Evolutionary conservation across 305 asterid species (phyloP).

Genomic region (Fraxinus latifolia): DNA sequence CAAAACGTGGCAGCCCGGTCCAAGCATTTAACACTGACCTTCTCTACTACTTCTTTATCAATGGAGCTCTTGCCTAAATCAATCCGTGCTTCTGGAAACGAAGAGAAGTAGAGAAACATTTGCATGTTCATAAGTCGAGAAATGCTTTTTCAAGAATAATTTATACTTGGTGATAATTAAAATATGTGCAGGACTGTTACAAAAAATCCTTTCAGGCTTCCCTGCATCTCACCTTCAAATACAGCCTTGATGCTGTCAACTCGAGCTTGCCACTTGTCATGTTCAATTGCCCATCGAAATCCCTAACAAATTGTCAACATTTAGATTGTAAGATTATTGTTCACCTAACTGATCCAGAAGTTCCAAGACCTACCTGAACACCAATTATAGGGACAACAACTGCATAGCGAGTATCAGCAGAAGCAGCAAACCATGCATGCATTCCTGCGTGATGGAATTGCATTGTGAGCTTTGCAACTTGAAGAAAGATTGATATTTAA

Average conservation of each 20-base stretch:
- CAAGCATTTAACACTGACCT: slow-evolving; percentile 41
- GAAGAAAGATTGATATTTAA: slow-evolving; percentile 13
- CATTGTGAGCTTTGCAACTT: slow-evolving; percentile 16
- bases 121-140: background rate
- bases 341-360: background rate
- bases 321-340: slow-evolving; percentile 16
- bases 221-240: slow-evolving; percentile 59
- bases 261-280: slow-evolving; percentile 83
- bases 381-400: slow-evolving; percentile 88
- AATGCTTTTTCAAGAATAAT: slow-evolving; percentile 9
- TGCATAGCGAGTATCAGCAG: slow-evolving; percentile 72
- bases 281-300: slow-evolving; percentile 85
- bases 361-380: slow-evolving; percentile 61
- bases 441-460: slow-evolving; percentile 54
- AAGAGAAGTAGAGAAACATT: slow-evolving; percentile 17
- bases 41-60: slow-evolving; percentile 76
- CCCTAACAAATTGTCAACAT: slow-evolving; percentile 43
- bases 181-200: background rate
- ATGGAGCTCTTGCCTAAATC: slow-evolving; percentile 62
- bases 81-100: slow-evolving; percentile 66
- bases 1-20: background rate
- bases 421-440: slow-evolving; percentile 98
- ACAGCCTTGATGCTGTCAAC: slow-evolving; percentile 80
- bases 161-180: background rate
- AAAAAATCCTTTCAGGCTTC: background rate